Base-by-base conservation (phyloP, 1,284 basidiomycete genomes). In the Porodaedalea pini region DNA sequence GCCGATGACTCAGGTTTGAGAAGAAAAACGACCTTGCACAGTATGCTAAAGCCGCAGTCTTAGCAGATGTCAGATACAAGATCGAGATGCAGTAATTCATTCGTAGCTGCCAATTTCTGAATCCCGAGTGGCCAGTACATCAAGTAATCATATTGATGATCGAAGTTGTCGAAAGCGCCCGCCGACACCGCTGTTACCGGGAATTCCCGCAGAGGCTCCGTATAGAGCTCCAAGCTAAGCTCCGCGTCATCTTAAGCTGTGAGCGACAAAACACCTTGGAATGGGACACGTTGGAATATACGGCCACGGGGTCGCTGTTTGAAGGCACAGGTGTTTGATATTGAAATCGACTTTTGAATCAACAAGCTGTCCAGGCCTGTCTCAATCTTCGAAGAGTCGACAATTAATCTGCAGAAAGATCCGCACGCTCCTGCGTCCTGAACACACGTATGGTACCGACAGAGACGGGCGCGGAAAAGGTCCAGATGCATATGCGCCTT, bases 81-180 rank as follows among this genome's bases (percentile, higher is more conserved):
- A 40, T 27, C 50, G 36, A 41, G 21, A 29, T 51, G 2, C 44
- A 45, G 23, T n/a, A 10, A 29, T 31, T 25, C 13, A 25, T 13
- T 34, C 32, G 23, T n/a, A 44, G 27, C 19, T 23, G 51, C 29
- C 27, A 32, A 54, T 17, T 32, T 17, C n/a, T 13, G 41, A 17
- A 32, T 6, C 40, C 51, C 51, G 41, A 54, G 41, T 8, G 17
- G n/a, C 40, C 19, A 44, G 51, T 11, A 34, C 8, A 41, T 54
- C 51, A 54, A 29, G 13, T 45, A 44, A 54, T 54, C 51, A 44
- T 34, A 32, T 19, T 54, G 41, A 43, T 23, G 23, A 34, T 34
- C 40, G 41, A 32, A 54, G 41, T 11, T 10, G 19, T 25, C 44
- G 25, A 6, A 19, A 54, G 40, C 40, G 40, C 51, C 39, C 32